Conservation (phyloP, 495 filamentous ascomycete genomes). For the Venustampulla echinocandica region DNA sequence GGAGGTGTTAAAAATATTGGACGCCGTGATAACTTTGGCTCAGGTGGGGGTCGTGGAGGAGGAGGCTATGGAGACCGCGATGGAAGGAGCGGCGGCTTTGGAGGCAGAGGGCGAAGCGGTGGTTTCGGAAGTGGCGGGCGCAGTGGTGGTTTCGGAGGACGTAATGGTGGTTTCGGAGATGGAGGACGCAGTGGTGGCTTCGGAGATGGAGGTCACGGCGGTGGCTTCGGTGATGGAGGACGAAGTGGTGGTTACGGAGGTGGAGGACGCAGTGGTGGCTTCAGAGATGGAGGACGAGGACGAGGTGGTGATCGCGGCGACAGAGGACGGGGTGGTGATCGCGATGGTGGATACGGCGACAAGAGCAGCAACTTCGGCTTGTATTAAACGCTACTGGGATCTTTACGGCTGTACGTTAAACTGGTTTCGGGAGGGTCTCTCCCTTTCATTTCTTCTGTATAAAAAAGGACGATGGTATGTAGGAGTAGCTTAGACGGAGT, state of each 20-base stretch:
- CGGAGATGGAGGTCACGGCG: slow-evolving; percentile 17
- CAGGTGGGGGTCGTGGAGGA: slow-evolving; percentile 13
- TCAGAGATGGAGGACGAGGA: slow-evolving; percentile 5
- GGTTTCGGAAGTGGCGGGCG: not conserved
- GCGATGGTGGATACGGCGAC: slow-evolving; percentile 5
- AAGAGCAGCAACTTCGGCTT: too few species aligned
- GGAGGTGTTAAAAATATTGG: slow-evolving; percentile 37
- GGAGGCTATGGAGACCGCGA: slow-evolving; percentile 1
- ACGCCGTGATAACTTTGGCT: slow-evolving; percentile 7
- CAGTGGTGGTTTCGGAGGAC: too few species aligned
- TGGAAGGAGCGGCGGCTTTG: not conserved
- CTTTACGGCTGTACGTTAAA: too few species aligned
- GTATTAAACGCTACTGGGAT: too few species aligned
- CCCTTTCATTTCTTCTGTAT: too few species aligned
- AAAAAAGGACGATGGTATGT: too few species aligned
- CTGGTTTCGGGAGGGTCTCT: too few species aligned
- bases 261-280: slow-evolving; percentile 7
- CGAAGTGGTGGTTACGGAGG: slow-evolving; percentile 5
- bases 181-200: slow-evolving; percentile 7
- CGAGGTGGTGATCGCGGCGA: slow-evolving; percentile 11
- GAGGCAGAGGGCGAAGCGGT: not conserved
- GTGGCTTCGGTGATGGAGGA: slow-evolving; percentile 6
- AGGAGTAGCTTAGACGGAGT: too few species aligned
- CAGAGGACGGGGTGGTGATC: slow-evolving; percentile 13
- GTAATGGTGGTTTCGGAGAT: too few species aligned